Conservation (phyloP, 495 filamentous ascomycete genomes). For the Bombardia bombarda region DNA sequence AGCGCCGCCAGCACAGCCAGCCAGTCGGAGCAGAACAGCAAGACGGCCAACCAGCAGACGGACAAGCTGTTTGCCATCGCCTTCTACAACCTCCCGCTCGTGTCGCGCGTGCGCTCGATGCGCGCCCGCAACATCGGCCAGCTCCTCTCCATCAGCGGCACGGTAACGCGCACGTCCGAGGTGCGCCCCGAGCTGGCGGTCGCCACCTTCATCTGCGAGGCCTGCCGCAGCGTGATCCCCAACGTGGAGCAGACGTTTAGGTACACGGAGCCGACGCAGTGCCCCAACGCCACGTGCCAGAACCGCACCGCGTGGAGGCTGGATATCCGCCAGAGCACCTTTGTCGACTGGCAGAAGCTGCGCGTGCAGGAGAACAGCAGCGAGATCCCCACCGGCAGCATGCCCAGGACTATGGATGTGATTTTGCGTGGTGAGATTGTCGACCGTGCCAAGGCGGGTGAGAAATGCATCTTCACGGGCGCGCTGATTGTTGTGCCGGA, state of each 20-base stretch:
- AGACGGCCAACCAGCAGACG: conserved; percentile 88
- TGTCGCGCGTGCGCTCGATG: conserved; percentile 81
- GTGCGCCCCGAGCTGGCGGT: conserved; percentile 88
- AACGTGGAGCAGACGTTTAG: conserved; percentile 97
- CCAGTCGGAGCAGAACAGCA: conserved; percentile 56
- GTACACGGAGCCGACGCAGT: conserved; percentile 94
- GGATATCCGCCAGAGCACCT: conserved; percentile 94
- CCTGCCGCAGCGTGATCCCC: conserved; percentile 67
- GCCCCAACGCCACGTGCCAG: conserved; percentile 82
- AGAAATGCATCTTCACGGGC: conserved; percentile 96
- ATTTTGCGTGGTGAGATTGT: conserved; percentile 98
- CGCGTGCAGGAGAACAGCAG: conserved; percentile 96
- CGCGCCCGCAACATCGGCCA: conserved; percentile 88
- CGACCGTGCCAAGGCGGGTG: conserved; percentile 91
- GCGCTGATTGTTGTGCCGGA: conserved; percentile 95
- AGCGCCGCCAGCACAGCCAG: conserved; percentile 54
- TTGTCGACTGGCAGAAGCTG: conserved; percentile 98
- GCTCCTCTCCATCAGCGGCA: conserved; percentile 89
- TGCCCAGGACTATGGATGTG: conserved; percentile 97
- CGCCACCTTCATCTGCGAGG: conserved; percentile 88
- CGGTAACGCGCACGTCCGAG: conserved; percentile 92
- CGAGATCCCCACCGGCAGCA: conserved; percentile 96
- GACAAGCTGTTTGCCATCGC: conserved; percentile 93
- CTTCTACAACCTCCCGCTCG: conserved; percentile 94
- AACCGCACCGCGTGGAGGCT: conserved; percentile 88